Percentiles rank a stretch among this genome's conserved stretches.
Conservation (phyloP, 768 basidiomycete genomes). For the Rhizopogon salebrosus region DNA sequence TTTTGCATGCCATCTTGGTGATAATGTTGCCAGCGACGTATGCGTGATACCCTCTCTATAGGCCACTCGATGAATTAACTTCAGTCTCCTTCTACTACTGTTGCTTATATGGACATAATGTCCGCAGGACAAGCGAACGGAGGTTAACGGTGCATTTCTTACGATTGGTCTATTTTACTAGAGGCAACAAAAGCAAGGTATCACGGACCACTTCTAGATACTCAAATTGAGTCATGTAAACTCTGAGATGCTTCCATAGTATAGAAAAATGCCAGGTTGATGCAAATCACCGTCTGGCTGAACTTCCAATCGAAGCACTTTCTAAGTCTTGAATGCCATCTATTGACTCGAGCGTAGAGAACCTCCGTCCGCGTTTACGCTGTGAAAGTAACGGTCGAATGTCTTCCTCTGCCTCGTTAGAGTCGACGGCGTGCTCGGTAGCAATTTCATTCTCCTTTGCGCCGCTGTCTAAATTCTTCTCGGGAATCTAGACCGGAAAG, state of each 20-base stretch:
- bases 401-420: slow-evolving; percentile 13
- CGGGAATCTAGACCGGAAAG: slow-evolving; percentile 30
- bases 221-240: too few relatives aligned
- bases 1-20: slow-evolving; percentile 2
- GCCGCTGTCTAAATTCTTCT: slow-evolving; percentile 17
- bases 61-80: background rate
- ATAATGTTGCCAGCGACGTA: too few relatives aligned
- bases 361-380: slow-evolving; percentile 18
- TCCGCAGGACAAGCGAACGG: too few relatives aligned
- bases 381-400: background rate
- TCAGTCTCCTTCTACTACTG: too few relatives aligned
- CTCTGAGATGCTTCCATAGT: too few relatives aligned
- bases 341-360: slow-evolving; percentile 47
- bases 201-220: too few relatives aligned
- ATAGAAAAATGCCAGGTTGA: background rate
- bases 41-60: background rate
- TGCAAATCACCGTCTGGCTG: slow-evolving; percentile 21
- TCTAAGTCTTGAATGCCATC: slow-evolving; percentile 48
- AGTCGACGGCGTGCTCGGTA: slow-evolving; percentile 5
- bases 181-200: too few relatives aligned
- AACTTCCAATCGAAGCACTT: slow-evolving; percentile 32
- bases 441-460: background rate
- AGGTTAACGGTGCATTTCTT: too few relatives aligned
- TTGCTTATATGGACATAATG: too few relatives aligned
- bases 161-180: too few relatives aligned